Evolutionary conservation across 2,329 filamentous ascomycete species (phyloP).

Genomic region (Nemania sp.): DNA sequence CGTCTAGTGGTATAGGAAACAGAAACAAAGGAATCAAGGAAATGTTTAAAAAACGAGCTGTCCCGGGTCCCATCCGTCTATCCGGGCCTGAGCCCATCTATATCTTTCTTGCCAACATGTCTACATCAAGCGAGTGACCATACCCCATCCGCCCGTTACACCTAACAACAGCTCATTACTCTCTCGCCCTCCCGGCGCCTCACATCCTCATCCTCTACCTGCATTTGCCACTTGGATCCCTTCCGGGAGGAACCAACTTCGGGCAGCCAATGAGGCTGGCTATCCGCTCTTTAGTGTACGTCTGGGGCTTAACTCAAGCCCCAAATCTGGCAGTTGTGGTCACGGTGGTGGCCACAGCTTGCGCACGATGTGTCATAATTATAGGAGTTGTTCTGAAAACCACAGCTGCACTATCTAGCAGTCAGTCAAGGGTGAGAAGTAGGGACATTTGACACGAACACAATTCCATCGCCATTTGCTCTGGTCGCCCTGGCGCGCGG

Average conservation of each 20-base stretch:
- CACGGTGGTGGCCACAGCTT: constrained; percentile 30
- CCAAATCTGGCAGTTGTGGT: constrained; percentile 26
- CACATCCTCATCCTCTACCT: constrained; percentile 13
- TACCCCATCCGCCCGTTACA: constrained; percentile 3
- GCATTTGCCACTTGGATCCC: constrained; percentile 21
- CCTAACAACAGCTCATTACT: constrained; percentile 1
- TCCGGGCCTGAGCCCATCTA: constrained; percentile 27
- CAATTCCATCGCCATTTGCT: constrained; percentile 44
- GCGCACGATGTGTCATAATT: constrained; percentile 24
- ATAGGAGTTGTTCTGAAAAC: constrained; percentile 36
- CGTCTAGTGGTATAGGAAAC: background rate
- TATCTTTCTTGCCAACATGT: constrained; percentile 12
- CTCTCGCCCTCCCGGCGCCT: background rate
- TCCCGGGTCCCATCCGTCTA: constrained; percentile 14
- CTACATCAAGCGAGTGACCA: background rate
- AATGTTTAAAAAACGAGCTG: constrained; percentile 16
- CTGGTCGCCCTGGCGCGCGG: background rate
- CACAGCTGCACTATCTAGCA: constrained; percentile 39
- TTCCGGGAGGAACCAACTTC: background rate
- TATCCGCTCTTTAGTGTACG: background rate
- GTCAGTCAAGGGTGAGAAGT: constrained; percentile 32
- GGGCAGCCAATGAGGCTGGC: background rate
- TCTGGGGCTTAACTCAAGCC: background rate
- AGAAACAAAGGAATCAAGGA: constrained; percentile 5
- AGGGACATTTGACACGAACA: constrained; percentile 20